Percentiles rank a stretch among this genome's conserved stretches.
phyloP scores from a whole-genome alignment of 2,329 filamentous ascomycete species.

The Juglanconis sp. region DNA sequence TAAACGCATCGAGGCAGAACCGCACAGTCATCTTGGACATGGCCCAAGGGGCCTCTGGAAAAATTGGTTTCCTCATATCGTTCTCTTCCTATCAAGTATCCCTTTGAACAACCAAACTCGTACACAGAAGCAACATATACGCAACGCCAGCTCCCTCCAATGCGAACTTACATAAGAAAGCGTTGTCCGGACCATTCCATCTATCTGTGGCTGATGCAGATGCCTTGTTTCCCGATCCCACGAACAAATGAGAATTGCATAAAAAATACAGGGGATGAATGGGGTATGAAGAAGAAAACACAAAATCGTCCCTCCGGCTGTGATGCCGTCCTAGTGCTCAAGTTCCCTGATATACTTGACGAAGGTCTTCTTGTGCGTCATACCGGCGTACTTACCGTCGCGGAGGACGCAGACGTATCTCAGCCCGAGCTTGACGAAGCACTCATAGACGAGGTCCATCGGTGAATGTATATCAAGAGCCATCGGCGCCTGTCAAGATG shows the following conservation, averaged over 20 bases:
- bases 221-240: neutral
- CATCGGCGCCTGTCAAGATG: conserved; percentile 63
- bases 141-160: neutral
- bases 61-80: neutral
- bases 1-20: no score
- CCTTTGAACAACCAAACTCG: neutral
- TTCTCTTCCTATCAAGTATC: neutral
- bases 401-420: conserved; percentile 87
- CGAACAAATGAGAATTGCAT: neutral
- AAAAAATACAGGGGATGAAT: neutral
- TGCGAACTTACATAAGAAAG: neutral
- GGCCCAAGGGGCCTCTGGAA: neutral
- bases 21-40: no score
- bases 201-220: neutral
- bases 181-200: neutral
- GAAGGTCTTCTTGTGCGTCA: conserved; percentile 95
- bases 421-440: conserved; percentile 89
- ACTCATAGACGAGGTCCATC: conserved; percentile 94
- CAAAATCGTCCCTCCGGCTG: neutral
- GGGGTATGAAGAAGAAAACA: neutral
- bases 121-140: neutral
- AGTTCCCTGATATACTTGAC: conserved; percentile 89
- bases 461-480: conserved; percentile 84
- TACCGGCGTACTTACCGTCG: conserved; percentile 81
- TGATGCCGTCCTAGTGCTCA: conserved; percentile 48